These are phyloP conservation scores for Salix exigua DNA, from an alignment of 345 rosid genomes.

Conservation along the genomic window DNA sequence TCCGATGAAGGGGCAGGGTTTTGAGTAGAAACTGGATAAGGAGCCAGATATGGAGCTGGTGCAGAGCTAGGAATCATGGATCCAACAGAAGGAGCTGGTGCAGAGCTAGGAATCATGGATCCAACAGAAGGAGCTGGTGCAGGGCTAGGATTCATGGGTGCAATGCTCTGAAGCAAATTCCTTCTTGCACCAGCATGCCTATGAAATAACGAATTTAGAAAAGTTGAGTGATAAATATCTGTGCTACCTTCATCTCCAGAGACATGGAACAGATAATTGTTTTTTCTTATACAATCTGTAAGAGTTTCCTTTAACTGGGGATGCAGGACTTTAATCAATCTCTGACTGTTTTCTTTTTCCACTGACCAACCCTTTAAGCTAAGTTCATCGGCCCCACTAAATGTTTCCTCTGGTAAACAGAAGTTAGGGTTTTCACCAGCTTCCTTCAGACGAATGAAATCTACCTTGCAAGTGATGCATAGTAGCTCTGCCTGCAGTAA, in stretches of 20 bases:
- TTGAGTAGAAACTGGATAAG: constrained; percentile 7
- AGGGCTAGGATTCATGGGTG: constrained; percentile 28
- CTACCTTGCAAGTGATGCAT: constrained; percentile 57
- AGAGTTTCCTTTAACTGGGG: constrained; percentile 46
- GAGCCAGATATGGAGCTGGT: constrained; percentile 13
- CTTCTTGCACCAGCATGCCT: constrained; percentile 24
- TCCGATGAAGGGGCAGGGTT: constrained; percentile 14
- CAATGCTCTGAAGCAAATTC: constrained; percentile 28
- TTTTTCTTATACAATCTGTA: constrained; percentile 53
- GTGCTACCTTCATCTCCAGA: constrained; percentile 44
- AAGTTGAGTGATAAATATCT: constrained; percentile 27
- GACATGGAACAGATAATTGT: constrained; percentile 28
- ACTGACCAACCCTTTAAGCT: constrained; percentile 20
- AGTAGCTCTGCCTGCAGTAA: constrained; percentile 55
- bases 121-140: constrained; percentile 10
- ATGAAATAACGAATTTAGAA: constrained; percentile 28
- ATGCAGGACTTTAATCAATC: constrained; percentile 37
- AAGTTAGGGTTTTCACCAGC: constrained; percentile 40
- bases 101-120: constrained; percentile 25
- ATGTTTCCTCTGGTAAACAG: constrained; percentile 38
- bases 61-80: constrained; percentile 27
- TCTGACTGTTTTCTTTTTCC: constrained; percentile 36
- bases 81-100: constrained; percentile 8
- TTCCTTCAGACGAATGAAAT: constrained; percentile 49
- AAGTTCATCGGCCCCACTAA: constrained; percentile 11